phyloP scores from a whole-genome alignment of 441 rosid species.

The Metrosideros polymorpha region DNA sequence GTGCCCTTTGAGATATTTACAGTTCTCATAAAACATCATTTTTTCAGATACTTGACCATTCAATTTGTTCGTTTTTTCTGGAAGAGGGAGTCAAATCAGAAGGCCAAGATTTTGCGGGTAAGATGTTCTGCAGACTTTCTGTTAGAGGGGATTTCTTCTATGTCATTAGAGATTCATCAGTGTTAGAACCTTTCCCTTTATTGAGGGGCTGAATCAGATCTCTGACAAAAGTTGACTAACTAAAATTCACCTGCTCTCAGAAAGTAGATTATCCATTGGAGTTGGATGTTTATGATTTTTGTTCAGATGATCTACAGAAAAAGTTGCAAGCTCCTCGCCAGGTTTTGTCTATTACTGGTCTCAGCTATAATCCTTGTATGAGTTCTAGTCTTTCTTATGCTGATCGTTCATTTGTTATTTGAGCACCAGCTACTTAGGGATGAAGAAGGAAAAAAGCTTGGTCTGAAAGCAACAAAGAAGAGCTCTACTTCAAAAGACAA shows the following conservation, averaged over 20 bases:
- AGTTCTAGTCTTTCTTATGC: background rate
- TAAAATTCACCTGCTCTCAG: constrained; percentile 27
- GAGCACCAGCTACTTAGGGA: constrained; percentile 61
- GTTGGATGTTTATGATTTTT: constrained; percentile 85
- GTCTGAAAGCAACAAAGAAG: constrained; percentile 50
- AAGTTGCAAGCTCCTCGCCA: constrained; percentile 81
- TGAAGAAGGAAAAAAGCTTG: constrained; percentile 83
- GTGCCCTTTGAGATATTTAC: background rate
- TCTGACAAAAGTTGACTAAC: background rate
- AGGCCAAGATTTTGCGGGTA: constrained; percentile 96
- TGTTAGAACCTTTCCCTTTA: background rate
- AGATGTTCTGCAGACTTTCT: background rate
- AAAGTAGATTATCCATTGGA: constrained; percentile 97
- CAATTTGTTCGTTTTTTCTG: constrained; percentile 99
- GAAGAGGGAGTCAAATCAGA: constrained; percentile 98
- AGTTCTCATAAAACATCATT: background rate
- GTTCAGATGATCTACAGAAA: constrained; percentile 79
- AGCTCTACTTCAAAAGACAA: constrained; percentile 43
- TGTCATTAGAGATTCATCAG: background rate
- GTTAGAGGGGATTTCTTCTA: background rate
- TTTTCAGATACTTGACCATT: constrained; percentile 79
- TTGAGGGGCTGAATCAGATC: background rate
- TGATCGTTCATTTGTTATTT: background rate
- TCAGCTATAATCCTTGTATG: background rate
- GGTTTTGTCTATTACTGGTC: constrained; percentile 27